Evolutionary conservation across 441 rosid species (phyloP), one percentile per base, ranked within the genome.

Genomic region (Erodium chrysanthum): DNA sequence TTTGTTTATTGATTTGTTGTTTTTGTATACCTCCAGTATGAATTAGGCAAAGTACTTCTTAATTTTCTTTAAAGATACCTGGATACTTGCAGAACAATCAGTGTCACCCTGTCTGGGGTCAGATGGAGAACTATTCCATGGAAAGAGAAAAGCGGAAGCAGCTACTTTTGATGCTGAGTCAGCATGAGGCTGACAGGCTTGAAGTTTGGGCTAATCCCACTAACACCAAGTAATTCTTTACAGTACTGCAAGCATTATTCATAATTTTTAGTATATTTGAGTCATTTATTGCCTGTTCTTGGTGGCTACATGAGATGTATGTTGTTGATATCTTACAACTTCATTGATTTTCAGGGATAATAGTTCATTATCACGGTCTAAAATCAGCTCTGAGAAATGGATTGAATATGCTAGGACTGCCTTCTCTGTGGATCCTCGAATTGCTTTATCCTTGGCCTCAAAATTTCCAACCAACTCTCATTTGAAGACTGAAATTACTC

Each of bases 121-220:
- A 88, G 78, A 83, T 91, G 87, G 97, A 88, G 71, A 88, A 86
- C 76, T 88, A 88, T 79, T 75, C 79, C 48, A 63, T 73, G 54
- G 97, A 89, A 78, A 89, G 85, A 81, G 99, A 89, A 79, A 94
- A 86, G 71, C 74, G 96, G 73, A 94, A 81, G 82, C 99, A 91
- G 74, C 84, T 94, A 72, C 97, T 94, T 82, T 70, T 91, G 77
- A 87, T 91, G 96, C 82, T 94, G 50, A 88, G 96, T 78, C 97
- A 91, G 80, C 88, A 88, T 78, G 99, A 94, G 83, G 88, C 96
- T 82, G 99, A 94, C 73, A 85, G 99, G 84, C 99, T 94, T 81
- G 97, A 89, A 58, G 99, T 91, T 73, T 94, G 99, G 99, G 94
- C 99, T 33, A 90, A 90, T 66, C 99, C 99, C 71, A 84, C 83